Conservation (phyloP, 805 yeast genomes). For the Ogataea populi-albae region DNA sequence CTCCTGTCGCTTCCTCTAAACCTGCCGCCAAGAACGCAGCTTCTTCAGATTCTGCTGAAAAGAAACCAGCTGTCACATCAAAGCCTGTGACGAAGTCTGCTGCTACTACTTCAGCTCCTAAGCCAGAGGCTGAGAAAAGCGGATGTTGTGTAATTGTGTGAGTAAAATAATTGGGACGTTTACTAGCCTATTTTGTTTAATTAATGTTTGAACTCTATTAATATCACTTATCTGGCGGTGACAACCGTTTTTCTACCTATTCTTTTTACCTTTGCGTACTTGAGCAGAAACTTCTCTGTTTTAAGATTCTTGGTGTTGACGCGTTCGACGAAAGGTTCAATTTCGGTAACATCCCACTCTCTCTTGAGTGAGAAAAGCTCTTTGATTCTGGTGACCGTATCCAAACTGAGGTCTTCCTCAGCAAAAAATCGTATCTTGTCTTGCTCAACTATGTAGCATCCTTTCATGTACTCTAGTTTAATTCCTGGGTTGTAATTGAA, state of each 20-base stretch:
- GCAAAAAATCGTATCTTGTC: constrained; percentile 53
- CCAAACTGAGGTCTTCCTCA: constrained; percentile 43
- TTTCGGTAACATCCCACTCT: constrained; percentile 60
- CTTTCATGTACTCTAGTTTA: constrained; percentile 42
- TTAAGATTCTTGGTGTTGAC: constrained; percentile 52
- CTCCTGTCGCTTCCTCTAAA: constrained; percentile 8
- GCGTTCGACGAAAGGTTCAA: constrained; percentile 61
- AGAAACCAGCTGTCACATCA: background rate
- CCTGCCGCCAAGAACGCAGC: constrained; percentile 8
- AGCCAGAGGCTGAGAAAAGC: constrained; percentile 19
- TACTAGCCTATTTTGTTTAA: constrained; percentile 10
- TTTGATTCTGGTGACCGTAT: constrained; percentile 47
- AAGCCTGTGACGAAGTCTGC: constrained; percentile 2
- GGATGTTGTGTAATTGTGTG: constrained; percentile 35
- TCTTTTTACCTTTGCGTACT: constrained; percentile 55
- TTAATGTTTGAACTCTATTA: too few species aligned
- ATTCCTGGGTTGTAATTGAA: constrained; percentile 47
- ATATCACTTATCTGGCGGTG: constrained; percentile 9
- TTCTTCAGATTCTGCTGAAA: constrained; percentile 1
- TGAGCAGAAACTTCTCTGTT: constrained; percentile 57
- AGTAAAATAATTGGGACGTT: too few species aligned
- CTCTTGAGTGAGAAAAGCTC: constrained; percentile 52
- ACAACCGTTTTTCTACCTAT: constrained; percentile 38
- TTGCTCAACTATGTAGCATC: constrained; percentile 33
- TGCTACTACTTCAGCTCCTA: constrained; percentile 11